phyloP scores from a whole-genome alignment of 768 basidiomycete genomes.

The Paxillus involutus region DNA sequence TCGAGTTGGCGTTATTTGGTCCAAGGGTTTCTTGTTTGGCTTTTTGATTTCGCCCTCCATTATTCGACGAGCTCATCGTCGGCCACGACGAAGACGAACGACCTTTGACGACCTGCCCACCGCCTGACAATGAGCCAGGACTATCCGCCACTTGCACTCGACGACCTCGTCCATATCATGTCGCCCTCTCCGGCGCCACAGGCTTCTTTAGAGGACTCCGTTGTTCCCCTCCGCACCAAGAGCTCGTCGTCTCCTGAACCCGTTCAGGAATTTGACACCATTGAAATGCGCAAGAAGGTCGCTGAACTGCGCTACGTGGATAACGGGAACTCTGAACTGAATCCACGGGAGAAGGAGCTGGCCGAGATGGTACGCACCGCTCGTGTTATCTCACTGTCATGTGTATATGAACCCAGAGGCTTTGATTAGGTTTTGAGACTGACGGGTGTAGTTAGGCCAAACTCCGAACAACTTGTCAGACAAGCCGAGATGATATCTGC shows the following conservation, averaged over 20 bases:
- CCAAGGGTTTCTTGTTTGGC: constrained; percentile 18
- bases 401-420: constrained; percentile 1
- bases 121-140: constrained; percentile 32
- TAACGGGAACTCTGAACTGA: constrained; percentile 21
- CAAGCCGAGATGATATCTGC: constrained; percentile 65
- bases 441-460: constrained; percentile 40
- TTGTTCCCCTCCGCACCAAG: constrained; percentile 16
- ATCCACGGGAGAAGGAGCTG: constrained; percentile 49
- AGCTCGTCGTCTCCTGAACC: constrained; percentile 35
- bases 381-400: constrained; percentile 7
- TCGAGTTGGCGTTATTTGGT: constrained; percentile 34
- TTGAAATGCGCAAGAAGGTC: constrained; percentile 47
- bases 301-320: constrained; percentile 40
- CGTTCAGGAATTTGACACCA: constrained; percentile 47
- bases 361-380: constrained; percentile 53
- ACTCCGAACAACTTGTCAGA: constrained; percentile 46
- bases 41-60: constrained; percentile 29
- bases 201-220: constrained; percentile 16
- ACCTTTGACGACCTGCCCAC: background rate
- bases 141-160: constrained; percentile 45
- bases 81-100: constrained; percentile 8
- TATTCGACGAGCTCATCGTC: constrained; percentile 13
- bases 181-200: constrained; percentile 49
- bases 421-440: constrained; percentile 45
- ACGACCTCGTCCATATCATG: constrained; percentile 55